phyloP scores from a whole-genome alignment of 768 basidiomycete species.

The Trametopsis cervina region DNA sequence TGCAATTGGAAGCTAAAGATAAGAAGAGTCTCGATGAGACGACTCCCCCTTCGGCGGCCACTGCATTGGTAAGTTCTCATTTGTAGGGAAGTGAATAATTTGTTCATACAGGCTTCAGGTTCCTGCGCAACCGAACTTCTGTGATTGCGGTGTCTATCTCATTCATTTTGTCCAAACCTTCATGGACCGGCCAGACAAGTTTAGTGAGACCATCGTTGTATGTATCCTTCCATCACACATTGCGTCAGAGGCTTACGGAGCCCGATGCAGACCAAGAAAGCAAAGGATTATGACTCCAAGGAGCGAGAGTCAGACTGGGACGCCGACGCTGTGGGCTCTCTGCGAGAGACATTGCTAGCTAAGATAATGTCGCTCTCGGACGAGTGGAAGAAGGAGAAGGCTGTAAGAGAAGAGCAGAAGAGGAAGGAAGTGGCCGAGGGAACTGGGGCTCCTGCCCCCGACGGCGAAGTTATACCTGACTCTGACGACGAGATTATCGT shows the following conservation, averaged over 20 bases:
- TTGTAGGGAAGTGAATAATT: too few species aligned
- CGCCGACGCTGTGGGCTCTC: slow-evolving; percentile 34
- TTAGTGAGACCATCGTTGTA: slow-evolving; percentile 42
- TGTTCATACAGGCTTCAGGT: slow-evolving; percentile 41
- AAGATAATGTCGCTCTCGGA: slow-evolving; percentile 42
- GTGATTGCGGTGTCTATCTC: slow-evolving; percentile 90
- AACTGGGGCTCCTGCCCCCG: background rate
- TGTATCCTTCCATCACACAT: slow-evolving; percentile 23
- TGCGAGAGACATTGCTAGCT: slow-evolving; percentile 38
- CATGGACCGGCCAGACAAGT: slow-evolving; percentile 50
- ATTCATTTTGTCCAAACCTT: slow-evolving; percentile 82
- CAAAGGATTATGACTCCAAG: slow-evolving; percentile 20
- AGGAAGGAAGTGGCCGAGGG: slow-evolving; percentile 2
- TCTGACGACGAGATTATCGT: slow-evolving; percentile 37
- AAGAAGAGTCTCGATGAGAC: slow-evolving; percentile 35
- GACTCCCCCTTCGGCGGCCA: slow-evolving; percentile 6
- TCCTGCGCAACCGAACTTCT: slow-evolving; percentile 81
- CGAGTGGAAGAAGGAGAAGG: slow-evolving; percentile 38
- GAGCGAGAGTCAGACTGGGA: slow-evolving; percentile 48
- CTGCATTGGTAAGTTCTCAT: slow-evolving; percentile 16
- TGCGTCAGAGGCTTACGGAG: slow-evolving; percentile 10
- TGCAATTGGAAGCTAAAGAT: slow-evolving; percentile 70
- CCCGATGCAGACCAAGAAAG: slow-evolving; percentile 23
- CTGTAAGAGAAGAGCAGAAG: slow-evolving; percentile 30
- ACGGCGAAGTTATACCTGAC: slow-evolving; percentile 14